These are phyloP conservation scores for Pythium brassicae DNA, from an alignment of 352 stramenopile genomes.

Conservation along the genomic window DNA sequence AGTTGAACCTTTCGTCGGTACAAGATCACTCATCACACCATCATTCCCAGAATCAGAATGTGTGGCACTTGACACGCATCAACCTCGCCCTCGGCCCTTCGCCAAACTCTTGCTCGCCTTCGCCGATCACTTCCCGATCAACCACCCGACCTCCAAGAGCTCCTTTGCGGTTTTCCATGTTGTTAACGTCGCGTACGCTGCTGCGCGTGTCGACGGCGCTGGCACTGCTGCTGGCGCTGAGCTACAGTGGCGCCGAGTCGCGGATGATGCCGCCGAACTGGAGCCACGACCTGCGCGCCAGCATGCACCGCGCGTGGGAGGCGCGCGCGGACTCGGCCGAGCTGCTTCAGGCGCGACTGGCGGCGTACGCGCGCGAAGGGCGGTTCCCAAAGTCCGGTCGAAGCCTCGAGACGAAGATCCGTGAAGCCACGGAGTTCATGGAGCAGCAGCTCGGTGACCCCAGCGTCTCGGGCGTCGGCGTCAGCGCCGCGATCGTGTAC, in stretches of 20 bases:
- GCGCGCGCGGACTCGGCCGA: neutral
- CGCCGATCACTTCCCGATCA: neutral
- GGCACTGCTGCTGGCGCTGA: slow-evolving; percentile 1
- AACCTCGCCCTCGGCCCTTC: neutral
- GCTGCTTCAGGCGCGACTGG: slow-evolving; percentile 25
- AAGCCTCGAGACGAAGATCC: slow-evolving; percentile 36
- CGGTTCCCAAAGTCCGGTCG: slow-evolving; percentile 33
- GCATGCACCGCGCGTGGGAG: slow-evolving; percentile 12
- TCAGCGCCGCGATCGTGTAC: slow-evolving; percentile 45
- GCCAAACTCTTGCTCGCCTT: neutral
- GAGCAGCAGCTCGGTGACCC: slow-evolving; percentile 31
- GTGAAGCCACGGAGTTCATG: slow-evolving; percentile 37
- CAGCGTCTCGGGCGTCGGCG: slow-evolving; percentile 32
- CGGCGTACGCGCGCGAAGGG: slow-evolving; percentile 24
- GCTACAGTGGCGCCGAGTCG: neutral
- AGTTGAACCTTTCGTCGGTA: no score
- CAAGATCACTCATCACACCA: no score
- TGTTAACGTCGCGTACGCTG: neutral
- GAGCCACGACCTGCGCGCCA: slow-evolving; percentile 11
- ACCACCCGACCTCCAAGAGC: neutral
- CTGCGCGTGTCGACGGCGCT: neutral
- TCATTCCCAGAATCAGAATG: no score
- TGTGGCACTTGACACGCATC: no score
- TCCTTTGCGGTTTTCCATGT: neutral
- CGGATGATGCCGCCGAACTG: slow-evolving; percentile 7